A percentile compares a stretch with the other conserved stretches of the same genome.
Conservation (phyloP, 2,329 filamentous ascomycete species). For the Claviceps pusilla region DNA sequence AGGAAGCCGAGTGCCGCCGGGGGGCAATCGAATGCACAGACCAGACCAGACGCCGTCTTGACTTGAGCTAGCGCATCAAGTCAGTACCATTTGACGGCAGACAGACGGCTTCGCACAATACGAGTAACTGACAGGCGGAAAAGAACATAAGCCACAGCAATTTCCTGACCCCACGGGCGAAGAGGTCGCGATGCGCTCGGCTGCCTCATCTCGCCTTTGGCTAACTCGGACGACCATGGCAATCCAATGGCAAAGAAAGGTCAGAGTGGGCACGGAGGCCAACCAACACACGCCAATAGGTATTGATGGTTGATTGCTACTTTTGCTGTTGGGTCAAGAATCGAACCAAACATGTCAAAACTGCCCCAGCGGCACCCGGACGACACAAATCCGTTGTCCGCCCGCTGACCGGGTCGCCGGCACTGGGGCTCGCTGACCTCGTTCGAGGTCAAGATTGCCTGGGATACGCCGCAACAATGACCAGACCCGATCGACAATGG, state of each 20-base stretch:
- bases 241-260: not conserved
- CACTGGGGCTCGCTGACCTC: not conserved
- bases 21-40: not conserved
- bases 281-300: not conserved
- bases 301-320: not conserved
- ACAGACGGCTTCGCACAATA: not conserved
- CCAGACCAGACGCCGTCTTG: not conserved
- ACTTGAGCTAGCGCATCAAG: not conserved
- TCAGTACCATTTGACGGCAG: not conserved
- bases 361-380: too few species aligned
- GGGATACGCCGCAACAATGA: not conserved
- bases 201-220: not conserved
- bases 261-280: not conserved
- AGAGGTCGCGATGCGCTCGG: not conserved
- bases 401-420: not conserved
- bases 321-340: not conserved
- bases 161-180: not conserved
- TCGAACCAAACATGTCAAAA: not conserved
- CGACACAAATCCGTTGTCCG: not conserved
- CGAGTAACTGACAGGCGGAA: not conserved
- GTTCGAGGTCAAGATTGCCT: not conserved
- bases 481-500: not conserved
- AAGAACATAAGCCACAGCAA: not conserved
- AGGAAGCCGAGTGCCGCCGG: not conserved
- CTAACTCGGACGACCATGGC: not conserved